These are phyloP conservation scores for Wickerhamiella domercqiae DNA, from an alignment of 805 yeast genomes.

Conservation along the genomic window DNA sequence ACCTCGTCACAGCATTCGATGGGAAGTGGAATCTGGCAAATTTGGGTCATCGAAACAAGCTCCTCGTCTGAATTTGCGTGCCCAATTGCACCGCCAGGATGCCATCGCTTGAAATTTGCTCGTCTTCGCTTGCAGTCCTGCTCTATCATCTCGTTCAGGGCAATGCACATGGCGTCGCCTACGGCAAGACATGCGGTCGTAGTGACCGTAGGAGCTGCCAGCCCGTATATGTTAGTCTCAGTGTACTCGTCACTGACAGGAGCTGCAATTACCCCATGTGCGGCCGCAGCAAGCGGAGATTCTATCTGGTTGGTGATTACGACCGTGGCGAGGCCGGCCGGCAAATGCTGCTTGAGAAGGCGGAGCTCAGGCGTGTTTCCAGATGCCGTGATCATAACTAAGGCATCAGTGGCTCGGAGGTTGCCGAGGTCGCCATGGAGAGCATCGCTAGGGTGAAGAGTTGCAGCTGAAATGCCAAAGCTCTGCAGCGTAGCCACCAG, in stretches of 20 bases:
- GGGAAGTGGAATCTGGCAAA: slow-evolving; percentile 10
- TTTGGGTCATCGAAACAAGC: slow-evolving; percentile 8
- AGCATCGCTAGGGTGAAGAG: slow-evolving; percentile 75
- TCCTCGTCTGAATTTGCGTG: slow-evolving; percentile 24
- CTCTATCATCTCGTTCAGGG: slow-evolving; percentile 53
- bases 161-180: slow-evolving; percentile 65
- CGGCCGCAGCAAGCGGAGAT: slow-evolving; percentile 39
- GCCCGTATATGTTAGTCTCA: slow-evolving; percentile 55
- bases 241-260: slow-evolving; percentile 41
- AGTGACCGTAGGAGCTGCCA: slow-evolving; percentile 79
- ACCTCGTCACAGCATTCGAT: slow-evolving; percentile 10
- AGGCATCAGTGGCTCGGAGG: slow-evolving; percentile 38
- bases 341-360: slow-evolving; percentile 40
- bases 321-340: slow-evolving; percentile 37
- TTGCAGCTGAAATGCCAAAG: slow-evolving; percentile 49
- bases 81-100: slow-evolving; percentile 91
- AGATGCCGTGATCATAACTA: slow-evolving; percentile 59
- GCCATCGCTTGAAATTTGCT: slow-evolving; percentile 49
- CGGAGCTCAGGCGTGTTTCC: slow-evolving; percentile 72
- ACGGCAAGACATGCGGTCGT: slow-evolving; percentile 61
- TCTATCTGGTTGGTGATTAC: slow-evolving; percentile 46
- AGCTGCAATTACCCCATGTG: slow-evolving; percentile 44
- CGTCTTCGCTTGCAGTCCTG: slow-evolving; percentile 39
- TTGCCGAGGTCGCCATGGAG: slow-evolving; percentile 81
- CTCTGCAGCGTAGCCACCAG: slow-evolving; percentile 73